Percentiles rank a stretch among this genome's conserved stretches.
These are phyloP conservation scores for Fusarium domesticum DNA, from an alignment of 2,329 filamentous ascomycete species.

Conservation along the genomic window DNA sequence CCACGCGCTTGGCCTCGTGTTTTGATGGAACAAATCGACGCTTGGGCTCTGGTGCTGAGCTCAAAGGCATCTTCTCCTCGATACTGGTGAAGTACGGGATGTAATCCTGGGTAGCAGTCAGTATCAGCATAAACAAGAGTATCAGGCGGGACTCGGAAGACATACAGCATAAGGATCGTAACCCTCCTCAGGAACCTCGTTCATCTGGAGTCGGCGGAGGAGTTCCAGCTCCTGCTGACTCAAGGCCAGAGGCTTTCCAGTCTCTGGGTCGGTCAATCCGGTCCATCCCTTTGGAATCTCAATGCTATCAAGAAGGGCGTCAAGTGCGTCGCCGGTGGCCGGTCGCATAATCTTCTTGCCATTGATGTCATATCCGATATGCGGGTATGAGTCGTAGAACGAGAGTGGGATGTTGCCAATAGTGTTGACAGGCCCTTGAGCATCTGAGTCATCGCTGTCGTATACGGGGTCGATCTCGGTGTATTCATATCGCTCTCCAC, in stretches of 20 bases:
- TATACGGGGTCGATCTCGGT: slow-evolving; percentile 91
- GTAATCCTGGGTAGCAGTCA: slow-evolving; percentile 62
- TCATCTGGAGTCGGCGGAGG: slow-evolving; percentile 81
- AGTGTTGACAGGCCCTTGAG: slow-evolving; percentile 75
- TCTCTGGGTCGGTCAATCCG: slow-evolving; percentile 87
- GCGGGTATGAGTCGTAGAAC: slow-evolving; percentile 96
- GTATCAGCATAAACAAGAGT: neutral
- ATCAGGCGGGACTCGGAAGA: slow-evolving; percentile 4
- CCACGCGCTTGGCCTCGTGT: slow-evolving; percentile 91
- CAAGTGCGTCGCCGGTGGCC: slow-evolving; percentile 87
- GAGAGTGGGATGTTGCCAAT: slow-evolving; percentile 92
- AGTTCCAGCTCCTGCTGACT: slow-evolving; percentile 86
- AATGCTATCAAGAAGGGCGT: slow-evolving; percentile 92
- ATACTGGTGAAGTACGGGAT: slow-evolving; percentile 92
- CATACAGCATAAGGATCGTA: slow-evolving; percentile 87
- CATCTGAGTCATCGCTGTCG: slow-evolving; percentile 92
- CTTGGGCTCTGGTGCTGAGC: slow-evolving; percentile 92
- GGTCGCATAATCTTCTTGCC: slow-evolving; percentile 97
- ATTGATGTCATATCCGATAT: slow-evolving; percentile 98
- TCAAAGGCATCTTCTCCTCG: slow-evolving; percentile 90
- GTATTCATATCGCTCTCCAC: slow-evolving; percentile 86
- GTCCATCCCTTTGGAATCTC: slow-evolving; percentile 98
- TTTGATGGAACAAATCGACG: slow-evolving; percentile 93
- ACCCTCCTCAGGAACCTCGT: slow-evolving; percentile 80
- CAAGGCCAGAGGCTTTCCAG: slow-evolving; percentile 86